These are phyloP conservation scores for Ilyonectria mors-panacis DNA, from an alignment of 2,329 filamentous ascomycete species.

Conservation along the genomic window DNA sequence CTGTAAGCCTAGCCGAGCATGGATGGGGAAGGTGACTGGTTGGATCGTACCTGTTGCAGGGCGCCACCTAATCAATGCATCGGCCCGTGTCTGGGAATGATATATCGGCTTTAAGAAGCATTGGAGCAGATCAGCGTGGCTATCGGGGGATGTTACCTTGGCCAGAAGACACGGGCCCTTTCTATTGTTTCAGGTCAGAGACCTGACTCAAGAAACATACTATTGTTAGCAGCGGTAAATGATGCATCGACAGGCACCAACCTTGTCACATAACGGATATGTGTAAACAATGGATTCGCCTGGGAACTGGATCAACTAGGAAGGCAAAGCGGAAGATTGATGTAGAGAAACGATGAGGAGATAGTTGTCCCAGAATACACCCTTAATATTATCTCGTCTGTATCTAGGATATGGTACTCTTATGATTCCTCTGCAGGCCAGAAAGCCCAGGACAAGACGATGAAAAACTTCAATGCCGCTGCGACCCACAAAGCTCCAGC, in stretches of 20 bases:
- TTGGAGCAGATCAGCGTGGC: background rate
- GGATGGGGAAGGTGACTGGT: background rate
- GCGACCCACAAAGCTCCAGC: conserved; percentile 73
- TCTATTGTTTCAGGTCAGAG: background rate
- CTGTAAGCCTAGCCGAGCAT: background rate
- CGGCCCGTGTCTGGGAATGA: background rate
- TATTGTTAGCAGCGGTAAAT: background rate
- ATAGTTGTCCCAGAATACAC: background rate
- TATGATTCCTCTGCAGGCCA: conserved; percentile 69
- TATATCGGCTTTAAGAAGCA: background rate
- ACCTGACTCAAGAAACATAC: background rate
- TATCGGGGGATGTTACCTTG: background rate
- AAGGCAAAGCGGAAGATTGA: background rate
- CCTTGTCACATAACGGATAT: background rate
- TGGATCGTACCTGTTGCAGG: background rate
- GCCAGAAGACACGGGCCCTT: background rate
- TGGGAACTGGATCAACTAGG: no score
- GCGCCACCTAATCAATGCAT: background rate
- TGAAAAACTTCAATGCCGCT: conserved; percentile 67
- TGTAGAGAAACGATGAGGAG: background rate
- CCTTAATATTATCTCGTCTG: background rate
- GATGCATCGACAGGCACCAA: background rate
- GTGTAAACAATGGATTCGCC: background rate
- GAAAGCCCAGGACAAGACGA: conserved; percentile 71
- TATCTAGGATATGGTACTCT: background rate